Percentiles rank a stretch among this genome's conserved stretches.
Conservation (phyloP, 1,139 yeast species). For the Nakaseomyces nivariensis region DNA sequence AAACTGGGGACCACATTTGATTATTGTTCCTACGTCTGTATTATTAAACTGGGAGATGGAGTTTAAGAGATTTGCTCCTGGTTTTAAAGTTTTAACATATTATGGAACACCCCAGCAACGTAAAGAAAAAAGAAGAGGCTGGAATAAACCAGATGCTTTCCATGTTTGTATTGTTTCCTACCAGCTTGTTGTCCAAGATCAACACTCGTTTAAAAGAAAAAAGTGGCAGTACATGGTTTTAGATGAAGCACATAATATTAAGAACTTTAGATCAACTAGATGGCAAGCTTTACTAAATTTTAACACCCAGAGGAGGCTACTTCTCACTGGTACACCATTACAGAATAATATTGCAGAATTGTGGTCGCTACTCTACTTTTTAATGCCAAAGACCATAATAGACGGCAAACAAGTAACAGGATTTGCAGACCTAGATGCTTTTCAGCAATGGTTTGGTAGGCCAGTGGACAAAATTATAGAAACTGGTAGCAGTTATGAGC, state of each 20-base stretch:
- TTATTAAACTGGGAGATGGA: constrained; percentile 99
- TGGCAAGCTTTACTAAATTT: constrained; percentile 95
- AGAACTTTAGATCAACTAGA: constrained; percentile 88
- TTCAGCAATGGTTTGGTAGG: constrained; percentile 96
- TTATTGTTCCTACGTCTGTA: constrained; percentile 97
- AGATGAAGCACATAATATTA: constrained; percentile 97
- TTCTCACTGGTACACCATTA: constrained; percentile 91
- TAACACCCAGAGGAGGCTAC: constrained; percentile 77
- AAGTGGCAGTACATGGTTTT: constrained; percentile 94
- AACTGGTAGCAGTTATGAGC: constrained; percentile 45
- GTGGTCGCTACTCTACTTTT: constrained; percentile 86
- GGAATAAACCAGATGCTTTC: constrained; percentile 94
- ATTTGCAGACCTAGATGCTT: constrained; percentile 89
- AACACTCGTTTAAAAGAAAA: constrained; percentile 83
- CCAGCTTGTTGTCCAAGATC: constrained; percentile 94
- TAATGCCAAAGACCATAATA: constrained; percentile 65
- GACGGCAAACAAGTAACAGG: constrained; percentile 57
- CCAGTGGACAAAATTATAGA: constrained; percentile 93
- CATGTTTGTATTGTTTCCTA: constrained; percentile 96
- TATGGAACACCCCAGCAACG: constrained; percentile 98
- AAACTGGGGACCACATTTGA: constrained; percentile 96
- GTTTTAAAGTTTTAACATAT: constrained; percentile 88
- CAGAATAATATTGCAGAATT: constrained; percentile 87
- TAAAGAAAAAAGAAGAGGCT: constrained; percentile 89
- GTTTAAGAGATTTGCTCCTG: constrained; percentile 96